These are phyloP conservation scores for Cynara cardunculus DNA, from an alignment of 129 eudicot genomes.

Conservation along the genomic window DNA sequence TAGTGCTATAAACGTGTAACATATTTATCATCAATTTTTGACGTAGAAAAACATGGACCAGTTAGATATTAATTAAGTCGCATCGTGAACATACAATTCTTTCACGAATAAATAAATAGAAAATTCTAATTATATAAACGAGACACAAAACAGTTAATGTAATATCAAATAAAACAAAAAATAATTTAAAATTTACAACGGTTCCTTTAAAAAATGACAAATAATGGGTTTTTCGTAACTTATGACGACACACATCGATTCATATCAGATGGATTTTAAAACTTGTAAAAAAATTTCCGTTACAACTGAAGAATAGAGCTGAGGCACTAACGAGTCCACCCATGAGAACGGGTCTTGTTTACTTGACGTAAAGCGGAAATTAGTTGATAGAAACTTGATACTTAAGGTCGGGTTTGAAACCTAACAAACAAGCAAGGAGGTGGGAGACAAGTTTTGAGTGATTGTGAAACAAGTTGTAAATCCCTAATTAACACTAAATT, in stretches of 20 bases:
- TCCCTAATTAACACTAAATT: neutral
- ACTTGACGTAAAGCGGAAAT: neutral
- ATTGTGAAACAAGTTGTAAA: neutral
- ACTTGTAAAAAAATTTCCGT: neutral
- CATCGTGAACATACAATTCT: neutral
- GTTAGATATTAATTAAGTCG: no score
- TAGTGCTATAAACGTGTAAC: no score
- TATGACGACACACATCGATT: neutral
- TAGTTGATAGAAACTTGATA: neutral
- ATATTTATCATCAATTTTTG: no score
- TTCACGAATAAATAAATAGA: neutral
- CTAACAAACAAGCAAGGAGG: conserved; percentile 23
- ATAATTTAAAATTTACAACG: no score
- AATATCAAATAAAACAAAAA: no score
- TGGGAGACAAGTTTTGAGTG: conserved; percentile 19
- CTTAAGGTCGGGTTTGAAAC: conserved; percentile 4
- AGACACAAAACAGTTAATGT: neutral
- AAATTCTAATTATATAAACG: no score
- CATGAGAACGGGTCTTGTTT: neutral
- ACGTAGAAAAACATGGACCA: no score
- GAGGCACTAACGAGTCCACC: neutral
- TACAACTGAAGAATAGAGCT: neutral
- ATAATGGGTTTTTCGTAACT: neutral
- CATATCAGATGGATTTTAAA: no score
- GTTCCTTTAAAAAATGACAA: neutral